Evolutionary conservation across 2,329 filamentous ascomycete species (phyloP), one percentile per base, ranked within the genome.

Genomic region (Juglanconis juglandina): DNA sequence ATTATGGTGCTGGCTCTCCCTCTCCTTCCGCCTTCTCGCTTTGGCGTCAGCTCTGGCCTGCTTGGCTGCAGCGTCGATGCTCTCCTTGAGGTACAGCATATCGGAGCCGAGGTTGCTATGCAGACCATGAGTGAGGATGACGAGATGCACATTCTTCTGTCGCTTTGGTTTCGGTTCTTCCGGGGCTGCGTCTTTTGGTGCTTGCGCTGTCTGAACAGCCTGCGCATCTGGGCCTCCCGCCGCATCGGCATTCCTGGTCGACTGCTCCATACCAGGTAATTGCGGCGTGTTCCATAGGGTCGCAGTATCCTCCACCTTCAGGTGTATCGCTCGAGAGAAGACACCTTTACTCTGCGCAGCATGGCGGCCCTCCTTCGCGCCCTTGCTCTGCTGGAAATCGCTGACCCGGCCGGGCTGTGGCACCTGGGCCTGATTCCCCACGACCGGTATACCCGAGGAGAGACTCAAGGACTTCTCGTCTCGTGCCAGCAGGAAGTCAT

Each of bases 41-140:
- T 82, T 87, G 42, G 87, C 85, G 72, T 91, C 88, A 53, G 86
- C 77, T 67, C 88, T 87, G 34, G 91, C 89, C 70, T 94, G 87
- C 67, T 80, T 88, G 4, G 88, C 89, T 3, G 91, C 87, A 34
- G 87, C 86, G 76, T 99, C 95, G 64, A 99, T 98, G 73, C 92
- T 96, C 75, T 99, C 95, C 71, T 99, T 99, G 72, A 99, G 77
- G 71, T 91, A 99, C 24, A 99, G 80, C 95, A 99, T 96, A 72
- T 99, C 95, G 30, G 92, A 90, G 5, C 95, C 92, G 11, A 97
- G 81, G 72, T 99, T 99, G 75, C 94, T 96, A 73, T 99, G 95
- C 64, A 99, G 75, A 0, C 95, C 95, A 76, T 99, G 95, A 0
- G 95, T 98, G 53, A 99, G 76, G 39, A 99, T 81, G 32, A 99